Evolutionary conservation across 2,329 filamentous ascomycete genomes (phyloP), one percentile per base, ranked within the genome.

Genomic region (Berkeleyomyces basicola): DNA sequence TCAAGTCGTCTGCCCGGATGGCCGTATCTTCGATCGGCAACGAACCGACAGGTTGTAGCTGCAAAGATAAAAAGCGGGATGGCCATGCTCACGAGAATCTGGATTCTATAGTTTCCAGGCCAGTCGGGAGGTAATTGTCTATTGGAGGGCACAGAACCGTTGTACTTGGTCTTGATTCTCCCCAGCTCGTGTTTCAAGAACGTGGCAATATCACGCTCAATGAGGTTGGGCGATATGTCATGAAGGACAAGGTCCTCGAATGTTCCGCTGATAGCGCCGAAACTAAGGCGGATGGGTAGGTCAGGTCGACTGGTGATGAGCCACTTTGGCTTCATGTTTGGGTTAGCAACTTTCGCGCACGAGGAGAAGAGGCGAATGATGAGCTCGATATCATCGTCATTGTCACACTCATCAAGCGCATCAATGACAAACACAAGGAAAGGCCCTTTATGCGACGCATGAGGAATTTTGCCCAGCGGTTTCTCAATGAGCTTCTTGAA

Each of bases 211-310:
- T 37, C 39, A 33, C n/a, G 33, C 37, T 65, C 55, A 2, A 7
- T 10, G 0, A 61, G 6, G 10, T 65, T 51, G 0, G 62, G 65
- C 7, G 42, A 55, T 0, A 77, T 64, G 0, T 75, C 75, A 6
- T 72, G 39, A 0, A 73, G 51, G 47, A 77, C 67, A 0, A 78
- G 72, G 60, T 71, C 71, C 1, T 74, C 68, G 64, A 76, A 77
- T 36, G 31, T 36, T 6, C 49, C 63, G 78, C 75, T n/a, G 75
- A 68, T 31, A 58, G 64, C 2, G 72, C 53, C 14, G 65, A 14
- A 55, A 73, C 67, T n/a, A 77, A 68, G 6, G 70, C 70, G 7
- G 68, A 51, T 16, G 67, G 67, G 40, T 75, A 63, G 10, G 67
- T 47, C 3, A 36, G 61, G 1, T 66, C 68, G 1, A 76, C 49